These are phyloP conservation scores for Meyerozyma carpophila DNA, from an alignment of 1,139 yeast genomes.

Conservation along the genomic window DNA sequence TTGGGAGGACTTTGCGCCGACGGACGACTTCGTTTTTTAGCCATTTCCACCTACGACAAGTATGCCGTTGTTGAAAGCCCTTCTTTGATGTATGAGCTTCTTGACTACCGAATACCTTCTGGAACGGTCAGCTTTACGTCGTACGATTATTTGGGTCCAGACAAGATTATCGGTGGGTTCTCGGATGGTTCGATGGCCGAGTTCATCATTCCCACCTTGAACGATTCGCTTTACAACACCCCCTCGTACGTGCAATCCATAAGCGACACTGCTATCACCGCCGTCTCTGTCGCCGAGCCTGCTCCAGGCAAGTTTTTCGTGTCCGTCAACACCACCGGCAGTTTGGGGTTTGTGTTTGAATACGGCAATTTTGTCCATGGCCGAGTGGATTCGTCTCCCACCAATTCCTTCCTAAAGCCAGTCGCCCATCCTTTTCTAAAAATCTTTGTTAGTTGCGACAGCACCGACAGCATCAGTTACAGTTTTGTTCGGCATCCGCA, in stretches of 20 bases:
- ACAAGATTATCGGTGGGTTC: slow-evolving; percentile 55
- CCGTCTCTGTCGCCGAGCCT: slow-evolving; percentile 35
- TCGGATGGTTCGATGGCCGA: slow-evolving; percentile 65
- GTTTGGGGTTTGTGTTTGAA: slow-evolving; percentile 38
- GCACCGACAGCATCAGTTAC: slow-evolving; percentile 26
- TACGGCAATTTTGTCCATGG: slow-evolving; percentile 34
- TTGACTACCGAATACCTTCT: slow-evolving; percentile 9
- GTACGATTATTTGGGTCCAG: slow-evolving; percentile 49
- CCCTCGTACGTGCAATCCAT: slow-evolving; percentile 50
- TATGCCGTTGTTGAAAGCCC: slow-evolving; percentile 21
- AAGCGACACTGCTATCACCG: slow-evolving; percentile 46
- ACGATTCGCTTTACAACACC: slow-evolving; percentile 7
- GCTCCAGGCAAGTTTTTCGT: slow-evolving; percentile 23
- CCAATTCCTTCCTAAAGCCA: slow-evolving; percentile 20
- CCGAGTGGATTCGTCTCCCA: slow-evolving; percentile 19
- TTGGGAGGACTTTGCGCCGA: slow-evolving; percentile 57
- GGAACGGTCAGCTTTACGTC: slow-evolving; percentile 36
- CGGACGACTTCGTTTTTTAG: slow-evolving; percentile 55
- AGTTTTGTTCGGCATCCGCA: slow-evolving; percentile 30
- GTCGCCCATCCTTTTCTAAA: slow-evolving; percentile 23
- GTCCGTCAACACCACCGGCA: slow-evolving; percentile 46
- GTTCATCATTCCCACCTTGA: slow-evolving; percentile 35
- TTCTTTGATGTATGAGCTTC: slow-evolving; percentile 23
- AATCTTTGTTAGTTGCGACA: slow-evolving; percentile 20
- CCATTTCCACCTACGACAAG: slow-evolving; percentile 19